Base-by-base conservation (phyloP, 495 filamentous ascomycete species). In the Trichoderma reesei region DNA sequence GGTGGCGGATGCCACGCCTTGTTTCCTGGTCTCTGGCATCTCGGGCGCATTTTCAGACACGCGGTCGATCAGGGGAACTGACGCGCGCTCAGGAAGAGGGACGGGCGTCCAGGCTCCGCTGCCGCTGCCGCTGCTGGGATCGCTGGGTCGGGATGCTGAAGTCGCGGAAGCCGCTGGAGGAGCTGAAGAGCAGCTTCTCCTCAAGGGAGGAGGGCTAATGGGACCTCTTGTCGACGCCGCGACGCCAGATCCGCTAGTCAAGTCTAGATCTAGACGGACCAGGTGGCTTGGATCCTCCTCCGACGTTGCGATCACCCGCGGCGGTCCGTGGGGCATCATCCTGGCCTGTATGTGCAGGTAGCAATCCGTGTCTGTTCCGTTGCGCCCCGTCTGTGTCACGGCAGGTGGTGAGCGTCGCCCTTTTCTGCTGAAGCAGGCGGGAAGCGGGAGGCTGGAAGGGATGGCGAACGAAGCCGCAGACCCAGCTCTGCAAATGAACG, bases 251-350 rank as follows among this genome's bases (percentile, higher is more conserved):
- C 51, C 20, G 51, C 51, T 56, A 56, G 18, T 13, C 18, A 34
- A 56, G 26, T 56, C 51, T 56, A 33, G 51, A 56, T 56, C 51
- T 56, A 33, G 51, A 56, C 31, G 51, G 51, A 26, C 16, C 51
- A 56, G 18, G 51, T 56, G 51, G 51, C 51, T 56, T 56, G 51
- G 51, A 33, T 56, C 51, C 33, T 56, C 51, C 11, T n/a, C 51
- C 51, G 51, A 56, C 34, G 11, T 56, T 33, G 20, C 26, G 51
- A 56, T 10, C 16, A n/a, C 51, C 13, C 46, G 46, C 46, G 51
- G 51, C 34, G 26, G 9, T 56, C 51, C 51, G 31, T 56, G 31
- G 51, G 51, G 51, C 51, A 56, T 56, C 51, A 56, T 56, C 51
- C 51, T 56, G 13, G 51, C 26, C 51, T 34, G 20, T 31, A 14